A percentile compares a stretch with the other conserved stretches of the same genome.
Conservation (phyloP, 2,329 filamentous ascomycete species). For the Colletotrichum brevisporum region DNA sequence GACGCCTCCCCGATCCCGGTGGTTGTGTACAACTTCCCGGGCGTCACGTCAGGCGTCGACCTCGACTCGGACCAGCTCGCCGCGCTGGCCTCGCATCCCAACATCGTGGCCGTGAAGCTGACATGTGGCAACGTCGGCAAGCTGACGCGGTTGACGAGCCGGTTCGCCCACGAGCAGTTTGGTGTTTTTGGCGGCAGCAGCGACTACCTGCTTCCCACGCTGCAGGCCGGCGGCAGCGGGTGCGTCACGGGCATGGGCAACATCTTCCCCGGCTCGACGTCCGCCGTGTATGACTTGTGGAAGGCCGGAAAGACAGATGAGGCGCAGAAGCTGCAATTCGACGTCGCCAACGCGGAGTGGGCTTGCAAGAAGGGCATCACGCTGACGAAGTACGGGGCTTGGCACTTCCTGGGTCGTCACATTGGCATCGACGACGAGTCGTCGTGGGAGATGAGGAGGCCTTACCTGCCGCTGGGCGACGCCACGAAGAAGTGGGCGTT, state of each 20-base stretch:
- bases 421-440: slow-evolving; percentile 53
- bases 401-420: slow-evolving; percentile 55
- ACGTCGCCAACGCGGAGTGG: slow-evolving; percentile 63
- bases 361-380: slow-evolving; percentile 65
- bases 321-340: slow-evolving; percentile 55
- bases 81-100: slow-evolving; percentile 67
- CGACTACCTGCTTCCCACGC: slow-evolving; percentile 58
- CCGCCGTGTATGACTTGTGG: slow-evolving; percentile 58
- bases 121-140: slow-evolving; percentile 69
- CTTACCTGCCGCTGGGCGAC: slow-evolving; percentile 55
- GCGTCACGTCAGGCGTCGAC: slow-evolving; percentile 43
- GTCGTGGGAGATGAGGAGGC: slow-evolving; percentile 58
- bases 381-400: slow-evolving; percentile 61
- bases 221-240: slow-evolving; percentile 56
- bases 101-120: slow-evolving; percentile 72
- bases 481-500: slow-evolving; percentile 58
- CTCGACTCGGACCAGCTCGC: slow-evolving; percentile 43
- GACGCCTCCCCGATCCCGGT: slow-evolving; percentile 55
- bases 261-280: slow-evolving; percentile 59
- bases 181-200: slow-evolving; percentile 59
- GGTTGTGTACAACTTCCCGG: slow-evolving; percentile 46
- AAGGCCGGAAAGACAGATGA: slow-evolving; percentile 53
- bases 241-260: slow-evolving; percentile 63
- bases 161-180: slow-evolving; percentile 56
- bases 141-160: slow-evolving; percentile 64